Percentiles rank a stretch among this genome's conserved stretches.
phyloP scores from a whole-genome alignment of 495 filamentous ascomycete species.

The Cercophora newfieldiana region DNA sequence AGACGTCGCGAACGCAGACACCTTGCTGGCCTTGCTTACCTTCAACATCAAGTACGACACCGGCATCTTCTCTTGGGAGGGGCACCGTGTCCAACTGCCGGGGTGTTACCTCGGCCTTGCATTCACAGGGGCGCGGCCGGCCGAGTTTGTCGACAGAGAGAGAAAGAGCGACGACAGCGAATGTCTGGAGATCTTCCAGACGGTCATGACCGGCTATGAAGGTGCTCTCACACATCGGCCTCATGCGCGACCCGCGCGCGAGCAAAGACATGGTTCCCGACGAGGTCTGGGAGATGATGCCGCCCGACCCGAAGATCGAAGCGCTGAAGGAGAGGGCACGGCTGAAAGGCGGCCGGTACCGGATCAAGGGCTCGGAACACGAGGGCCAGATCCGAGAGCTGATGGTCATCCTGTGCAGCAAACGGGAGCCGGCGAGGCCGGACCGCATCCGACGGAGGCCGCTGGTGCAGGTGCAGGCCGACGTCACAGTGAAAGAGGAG shows the following conservation, averaged over 20 bases:
- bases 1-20: neutral
- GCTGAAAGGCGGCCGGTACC: conserved; percentile 28
- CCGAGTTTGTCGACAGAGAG: conserved; percentile 1
- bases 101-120: neutral
- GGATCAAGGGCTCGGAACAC: conserved; percentile 19
- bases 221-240: conserved; percentile 22
- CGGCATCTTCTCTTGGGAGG: conserved; percentile 4
- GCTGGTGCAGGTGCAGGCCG: neutral
- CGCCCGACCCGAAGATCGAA: conserved; percentile 13
- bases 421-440: neutral
- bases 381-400: conserved; percentile 17
- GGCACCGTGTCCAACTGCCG: neutral
- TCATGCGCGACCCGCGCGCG: conserved; percentile 29
- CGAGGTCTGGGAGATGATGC: conserved; percentile 18
- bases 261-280: conserved; percentile 22
- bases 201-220: too few species aligned
- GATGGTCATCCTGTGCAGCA: neutral
- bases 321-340: conserved; percentile 8
- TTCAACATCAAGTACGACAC: conserved; percentile 4
- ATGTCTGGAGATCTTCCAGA: neutral
- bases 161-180: neutral
- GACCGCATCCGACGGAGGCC: neutral
- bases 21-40: neutral
- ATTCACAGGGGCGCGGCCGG: conserved; percentile 1
- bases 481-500: neutral